Evolutionary conservation across 2,329 filamentous ascomycete species (phyloP).

Genomic region (Periconia macrospinosa): DNA sequence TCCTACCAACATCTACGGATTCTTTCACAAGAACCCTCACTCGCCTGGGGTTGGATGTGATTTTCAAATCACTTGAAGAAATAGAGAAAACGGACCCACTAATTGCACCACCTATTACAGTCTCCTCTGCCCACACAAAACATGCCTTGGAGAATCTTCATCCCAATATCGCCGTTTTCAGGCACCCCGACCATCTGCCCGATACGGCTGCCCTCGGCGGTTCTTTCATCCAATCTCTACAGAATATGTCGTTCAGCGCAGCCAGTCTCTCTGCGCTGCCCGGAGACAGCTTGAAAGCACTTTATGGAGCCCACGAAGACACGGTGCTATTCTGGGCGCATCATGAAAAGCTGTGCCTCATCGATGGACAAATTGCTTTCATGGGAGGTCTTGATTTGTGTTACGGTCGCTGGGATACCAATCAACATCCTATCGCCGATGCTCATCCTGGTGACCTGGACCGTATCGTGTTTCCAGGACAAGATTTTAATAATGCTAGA

Average conservation of each 20-base stretch:
- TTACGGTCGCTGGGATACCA: conserved; percentile 86
- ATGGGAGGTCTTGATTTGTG: conserved; percentile 90
- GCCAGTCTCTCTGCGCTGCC: conserved; percentile 66
- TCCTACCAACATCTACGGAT: conserved; percentile 46
- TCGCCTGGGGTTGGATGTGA: conserved; percentile 46
- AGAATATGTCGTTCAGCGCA: conserved; percentile 58
- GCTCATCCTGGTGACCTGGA: conserved; percentile 78
- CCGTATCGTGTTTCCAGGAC: conserved; percentile 79
- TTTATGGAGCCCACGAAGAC: conserved; percentile 81
- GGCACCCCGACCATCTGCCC: conserved; percentile 85
- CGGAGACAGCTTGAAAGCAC: conserved; percentile 70
- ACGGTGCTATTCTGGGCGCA: conserved; percentile 90
- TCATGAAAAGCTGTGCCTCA: conserved; percentile 84
- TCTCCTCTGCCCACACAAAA: conserved; percentile 75
- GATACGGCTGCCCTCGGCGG: conserved; percentile 69
- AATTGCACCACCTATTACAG: conserved; percentile 50
- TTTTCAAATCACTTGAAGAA: conserved; percentile 50
- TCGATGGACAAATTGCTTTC: conserved; percentile 79
- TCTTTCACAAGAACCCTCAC: conserved; percentile 44
- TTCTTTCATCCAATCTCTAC: conserved; percentile 57
- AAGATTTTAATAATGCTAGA: conserved; percentile 88
- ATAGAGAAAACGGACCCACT: conserved; percentile 50
- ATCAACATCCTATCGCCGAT: conserved; percentile 82
- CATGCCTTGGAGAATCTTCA: conserved; percentile 75
- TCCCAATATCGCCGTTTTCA: conserved; percentile 83